phyloP scores from a whole-genome alignment of 352 stramenopile species.

The Plasmopara halstedii region DNA sequence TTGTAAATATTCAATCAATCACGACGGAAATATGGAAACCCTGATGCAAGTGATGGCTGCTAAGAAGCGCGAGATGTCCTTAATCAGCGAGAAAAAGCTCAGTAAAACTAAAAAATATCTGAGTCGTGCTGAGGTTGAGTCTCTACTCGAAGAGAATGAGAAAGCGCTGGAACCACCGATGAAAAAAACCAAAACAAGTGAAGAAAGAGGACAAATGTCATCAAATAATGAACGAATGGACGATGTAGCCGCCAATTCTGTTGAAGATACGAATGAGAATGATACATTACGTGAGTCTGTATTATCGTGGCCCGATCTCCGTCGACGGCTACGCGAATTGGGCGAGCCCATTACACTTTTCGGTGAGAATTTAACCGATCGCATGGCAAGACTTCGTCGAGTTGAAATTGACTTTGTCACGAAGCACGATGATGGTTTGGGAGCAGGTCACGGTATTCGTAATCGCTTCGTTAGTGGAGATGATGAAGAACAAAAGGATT shows the following conservation, averaged over 20 bases:
- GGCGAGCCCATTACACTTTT: conserved; percentile 85
- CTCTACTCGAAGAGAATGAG: conserved; percentile 28
- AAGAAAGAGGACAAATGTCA: background rate
- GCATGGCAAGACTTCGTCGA: conserved; percentile 56
- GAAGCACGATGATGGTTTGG: conserved; percentile 62
- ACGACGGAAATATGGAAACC: conserved; percentile 41
- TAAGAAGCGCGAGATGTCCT: conserved; percentile 74
- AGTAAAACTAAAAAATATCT: conserved; percentile 71
- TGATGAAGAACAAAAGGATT: conserved; percentile 30
- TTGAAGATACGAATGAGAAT: background rate
- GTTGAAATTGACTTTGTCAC: conserved; percentile 60
- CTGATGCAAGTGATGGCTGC: conserved; percentile 66
- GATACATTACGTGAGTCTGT: conserved; percentile 9
- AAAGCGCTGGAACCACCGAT: background rate
- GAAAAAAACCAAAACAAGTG: conserved; percentile 42
- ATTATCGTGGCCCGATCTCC: conserved; percentile 69
- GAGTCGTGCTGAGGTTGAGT: conserved; percentile 65
- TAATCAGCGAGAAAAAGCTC: conserved; percentile 40
- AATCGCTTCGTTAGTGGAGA: conserved; percentile 67
- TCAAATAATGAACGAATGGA: too few species aligned
- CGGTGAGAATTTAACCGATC: conserved; percentile 56
- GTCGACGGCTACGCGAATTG: conserved; percentile 68
- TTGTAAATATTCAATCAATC: too few species aligned
- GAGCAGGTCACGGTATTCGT: conserved; percentile 62
- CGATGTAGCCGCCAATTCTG: background rate